Conservation (phyloP, 768 basidiomycete genomes). For the Steccherinum ochraceum region DNA sequence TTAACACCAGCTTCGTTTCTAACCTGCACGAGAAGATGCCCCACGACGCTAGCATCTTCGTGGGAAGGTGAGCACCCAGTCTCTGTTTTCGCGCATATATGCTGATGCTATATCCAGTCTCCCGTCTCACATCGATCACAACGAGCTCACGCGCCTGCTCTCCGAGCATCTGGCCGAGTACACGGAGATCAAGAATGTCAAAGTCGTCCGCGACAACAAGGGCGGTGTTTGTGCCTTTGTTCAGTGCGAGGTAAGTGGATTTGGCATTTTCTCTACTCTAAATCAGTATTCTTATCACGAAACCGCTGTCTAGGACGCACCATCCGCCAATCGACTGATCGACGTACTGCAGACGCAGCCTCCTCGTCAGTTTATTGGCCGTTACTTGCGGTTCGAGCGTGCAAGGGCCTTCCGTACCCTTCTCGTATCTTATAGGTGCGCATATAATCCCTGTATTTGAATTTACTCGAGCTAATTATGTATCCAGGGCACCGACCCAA, state of each 20-base stretch:
- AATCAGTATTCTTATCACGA: not conserved
- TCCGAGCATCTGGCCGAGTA: constrained; percentile 62
- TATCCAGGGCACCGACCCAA: constrained; percentile 9
- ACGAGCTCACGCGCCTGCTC: constrained; percentile 54
- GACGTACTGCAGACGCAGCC: constrained; percentile 47
- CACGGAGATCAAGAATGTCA: constrained; percentile 58
- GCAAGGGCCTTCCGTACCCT: constrained; percentile 73
- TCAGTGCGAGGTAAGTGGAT: constrained; percentile 68
- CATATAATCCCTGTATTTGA: constrained; percentile 9
- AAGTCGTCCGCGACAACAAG: constrained; percentile 67
- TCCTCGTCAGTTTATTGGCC: constrained; percentile 64
- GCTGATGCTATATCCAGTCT: constrained; percentile 38
- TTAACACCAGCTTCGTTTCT: constrained; percentile 1
- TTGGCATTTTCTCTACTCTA: not conserved
- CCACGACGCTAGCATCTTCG: constrained; percentile 78
- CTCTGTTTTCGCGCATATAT: constrained; percentile 3
- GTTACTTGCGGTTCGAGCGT: constrained; percentile 68
- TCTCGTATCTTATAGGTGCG: constrained; percentile 72
- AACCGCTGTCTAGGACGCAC: constrained; percentile 38
- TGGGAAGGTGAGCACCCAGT: constrained; percentile 60
- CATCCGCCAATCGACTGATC: constrained; percentile 53
- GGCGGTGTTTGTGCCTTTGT: constrained; percentile 82
- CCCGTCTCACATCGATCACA: constrained; percentile 60
- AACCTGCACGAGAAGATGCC: constrained; percentile 37
- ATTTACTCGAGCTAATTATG: not conserved